These are phyloP conservation scores for Extremus antarcticus DNA, from an alignment of 495 filamentous ascomycete genomes.

Conservation along the genomic window DNA sequence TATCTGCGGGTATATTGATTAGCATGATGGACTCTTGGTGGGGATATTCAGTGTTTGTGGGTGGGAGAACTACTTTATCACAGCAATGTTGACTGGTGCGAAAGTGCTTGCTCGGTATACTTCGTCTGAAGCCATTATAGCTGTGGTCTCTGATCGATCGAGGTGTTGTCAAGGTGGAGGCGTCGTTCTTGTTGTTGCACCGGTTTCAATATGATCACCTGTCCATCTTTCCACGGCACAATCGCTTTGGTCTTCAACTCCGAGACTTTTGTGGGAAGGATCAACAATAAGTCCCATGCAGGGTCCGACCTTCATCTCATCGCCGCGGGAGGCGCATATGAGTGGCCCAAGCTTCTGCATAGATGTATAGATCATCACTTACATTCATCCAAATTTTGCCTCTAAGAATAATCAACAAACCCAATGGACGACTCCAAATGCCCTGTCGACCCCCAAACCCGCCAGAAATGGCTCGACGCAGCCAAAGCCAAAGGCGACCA, in stretches of 20 bases:
- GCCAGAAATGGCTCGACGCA: conserved; percentile 67
- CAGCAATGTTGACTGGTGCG: conserved; percentile 96
- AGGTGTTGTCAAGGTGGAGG: too few relatives aligned
- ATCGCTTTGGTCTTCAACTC: background rate
- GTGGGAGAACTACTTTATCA: conserved; percentile 66
- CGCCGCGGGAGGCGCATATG: background rate
- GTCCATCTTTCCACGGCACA: background rate
- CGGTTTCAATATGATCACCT: background rate
- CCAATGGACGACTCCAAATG: conserved; percentile 39
- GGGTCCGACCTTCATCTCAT: background rate
- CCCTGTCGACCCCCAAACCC: conserved; percentile 79
- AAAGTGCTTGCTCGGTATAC: conserved; percentile 89
- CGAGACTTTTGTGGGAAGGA: background rate
- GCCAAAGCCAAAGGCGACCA: conserved; percentile 24
- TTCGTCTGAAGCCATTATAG: conserved; percentile 38
- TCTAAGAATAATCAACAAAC: too few relatives aligned
- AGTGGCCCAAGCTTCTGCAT: background rate
- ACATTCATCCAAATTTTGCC: too few relatives aligned
- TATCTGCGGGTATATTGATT: conserved; percentile 49
- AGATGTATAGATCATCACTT: background rate
- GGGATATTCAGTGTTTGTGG: too few relatives aligned
- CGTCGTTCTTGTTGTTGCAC: too few relatives aligned
- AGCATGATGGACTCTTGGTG: conserved; percentile 9
- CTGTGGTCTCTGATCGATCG: too few relatives aligned
- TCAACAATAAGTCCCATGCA: background rate